phyloP scores from a whole-genome alignment of 2,329 filamentous ascomycete genomes.

The Chaetomiaceae sp. region DNA sequence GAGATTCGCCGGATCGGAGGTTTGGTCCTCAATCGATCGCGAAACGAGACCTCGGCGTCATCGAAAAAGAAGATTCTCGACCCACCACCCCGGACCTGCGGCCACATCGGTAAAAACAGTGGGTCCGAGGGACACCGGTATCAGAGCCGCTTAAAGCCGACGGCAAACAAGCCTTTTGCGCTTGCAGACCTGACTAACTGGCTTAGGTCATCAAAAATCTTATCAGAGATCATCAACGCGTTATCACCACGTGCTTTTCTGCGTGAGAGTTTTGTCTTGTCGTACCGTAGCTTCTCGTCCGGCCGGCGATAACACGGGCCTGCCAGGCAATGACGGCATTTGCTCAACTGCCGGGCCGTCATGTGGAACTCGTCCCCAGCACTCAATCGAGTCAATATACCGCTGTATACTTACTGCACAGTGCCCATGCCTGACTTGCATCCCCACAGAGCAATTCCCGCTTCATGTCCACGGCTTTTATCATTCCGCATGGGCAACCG shows the following conservation, averaged over 20 bases:
- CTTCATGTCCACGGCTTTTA: no score
- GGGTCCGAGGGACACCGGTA: background rate
- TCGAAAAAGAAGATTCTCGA: constrained; percentile 18
- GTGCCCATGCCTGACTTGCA: no score
- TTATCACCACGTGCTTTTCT: no score
- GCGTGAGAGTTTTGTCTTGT: background rate
- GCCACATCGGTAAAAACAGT: no score
- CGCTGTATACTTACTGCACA: no score
- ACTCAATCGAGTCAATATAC: no score
- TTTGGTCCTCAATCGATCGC: background rate
- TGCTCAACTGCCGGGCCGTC: constrained; percentile 5
- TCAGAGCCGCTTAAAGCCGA: background rate
- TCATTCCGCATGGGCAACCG: constrained; percentile 12
- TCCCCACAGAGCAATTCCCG: no score
- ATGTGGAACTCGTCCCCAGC: background rate
- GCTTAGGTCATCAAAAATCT: background rate
- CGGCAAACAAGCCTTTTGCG: background rate
- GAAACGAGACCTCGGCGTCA: constrained; percentile 11
- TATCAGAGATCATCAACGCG: no score
- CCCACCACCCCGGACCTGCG: background rate
- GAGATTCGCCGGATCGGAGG: background rate
- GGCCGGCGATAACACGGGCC: background rate
- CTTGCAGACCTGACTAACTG: no score
- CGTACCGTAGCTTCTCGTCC: no score
- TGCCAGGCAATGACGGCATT: background rate